Evolutionary conservation across 1,284 basidiomycete species (phyloP).

Genomic region (Kwoniella shivajii): DNA sequence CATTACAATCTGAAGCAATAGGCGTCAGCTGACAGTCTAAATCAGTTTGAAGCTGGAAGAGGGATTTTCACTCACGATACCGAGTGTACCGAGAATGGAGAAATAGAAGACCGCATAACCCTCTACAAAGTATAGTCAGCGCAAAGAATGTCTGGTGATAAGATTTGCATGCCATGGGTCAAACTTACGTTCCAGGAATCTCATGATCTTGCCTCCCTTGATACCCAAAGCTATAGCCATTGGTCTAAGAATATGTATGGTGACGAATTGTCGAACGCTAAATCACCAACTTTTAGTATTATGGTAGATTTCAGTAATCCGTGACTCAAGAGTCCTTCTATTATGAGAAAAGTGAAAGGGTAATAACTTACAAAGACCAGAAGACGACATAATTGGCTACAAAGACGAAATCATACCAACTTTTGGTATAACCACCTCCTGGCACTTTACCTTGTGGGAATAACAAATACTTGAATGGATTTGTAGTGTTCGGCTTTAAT

Average conservation of each 20-base stretch:
- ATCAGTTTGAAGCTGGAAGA: neutral
- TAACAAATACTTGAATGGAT: conserved; percentile 76
- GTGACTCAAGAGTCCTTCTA: neutral
- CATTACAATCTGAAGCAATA: conserved; percentile 89
- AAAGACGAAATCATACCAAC: conserved; percentile 78
- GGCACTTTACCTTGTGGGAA: conserved; percentile 72
- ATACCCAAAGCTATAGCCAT: conserved; percentile 73
- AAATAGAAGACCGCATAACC: conserved; percentile 85
- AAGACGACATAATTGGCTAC: conserved; percentile 85
- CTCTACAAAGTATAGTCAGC: conserved; percentile 50
- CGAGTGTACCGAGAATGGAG: conserved; percentile 68
- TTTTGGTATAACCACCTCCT: conserved; percentile 69
- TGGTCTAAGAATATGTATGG: conserved; percentile 69
- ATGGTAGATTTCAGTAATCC: neutral
- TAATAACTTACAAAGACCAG: conserved; percentile 68
- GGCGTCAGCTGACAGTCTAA: conserved; percentile 10
- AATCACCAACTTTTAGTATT: no score
- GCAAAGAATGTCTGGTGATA: neutral
- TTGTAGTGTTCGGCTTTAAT: conserved; percentile 58
- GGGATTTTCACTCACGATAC: conserved; percentile 54
- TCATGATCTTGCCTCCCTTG: conserved; percentile 65
- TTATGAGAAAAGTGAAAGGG: neutral
- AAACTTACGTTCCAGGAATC: conserved; percentile 74
- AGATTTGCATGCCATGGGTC: neutral
- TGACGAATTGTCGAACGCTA: conserved; percentile 73